phyloP scores from a whole-genome alignment of 208 protist species.

The Trypanosoma avium region DNA sequence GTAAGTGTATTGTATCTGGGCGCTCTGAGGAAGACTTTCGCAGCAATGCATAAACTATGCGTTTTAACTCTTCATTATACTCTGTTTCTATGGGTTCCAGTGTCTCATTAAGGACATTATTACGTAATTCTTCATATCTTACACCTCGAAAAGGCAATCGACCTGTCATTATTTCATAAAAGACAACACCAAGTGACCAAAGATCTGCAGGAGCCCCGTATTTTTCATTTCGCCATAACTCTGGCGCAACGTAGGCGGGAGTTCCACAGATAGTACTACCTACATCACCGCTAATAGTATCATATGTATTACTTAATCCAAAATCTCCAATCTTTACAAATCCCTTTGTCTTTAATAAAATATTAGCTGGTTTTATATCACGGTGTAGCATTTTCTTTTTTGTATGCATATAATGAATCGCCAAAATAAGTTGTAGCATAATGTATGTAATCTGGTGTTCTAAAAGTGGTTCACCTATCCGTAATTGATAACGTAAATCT shows the following conservation, averaged over 20 bases:
- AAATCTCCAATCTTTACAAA: slow-evolving; percentile 74
- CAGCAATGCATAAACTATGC: slow-evolving; percentile 30
- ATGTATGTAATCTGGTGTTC: slow-evolving; percentile 39
- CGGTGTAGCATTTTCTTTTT: slow-evolving; percentile 59
- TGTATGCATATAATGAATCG: slow-evolving; percentile 59
- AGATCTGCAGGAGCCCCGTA: slow-evolving; percentile 48
- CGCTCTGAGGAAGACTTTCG: slow-evolving; percentile 34
- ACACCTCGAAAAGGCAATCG: slow-evolving; percentile 30
- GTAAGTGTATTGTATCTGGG: slow-evolving; percentile 31
- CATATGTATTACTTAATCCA: slow-evolving; percentile 46
- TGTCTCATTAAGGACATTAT: slow-evolving; percentile 28
- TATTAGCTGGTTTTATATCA: slow-evolving; percentile 71
- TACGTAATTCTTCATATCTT: slow-evolving; percentile 28
- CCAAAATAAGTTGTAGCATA: slow-evolving; percentile 50
- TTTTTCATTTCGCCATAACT: slow-evolving; percentile 38
- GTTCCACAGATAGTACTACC: slow-evolving; percentile 59
- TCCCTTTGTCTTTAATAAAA: slow-evolving; percentile 49
- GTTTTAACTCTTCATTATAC: slow-evolving; percentile 26
- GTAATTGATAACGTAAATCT: slow-evolving; percentile 38
- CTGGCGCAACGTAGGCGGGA: slow-evolving; percentile 64
- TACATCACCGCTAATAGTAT: slow-evolving; percentile 42
- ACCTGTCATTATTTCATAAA: slow-evolving; percentile 50
- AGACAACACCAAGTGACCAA: slow-evolving; percentile 46
- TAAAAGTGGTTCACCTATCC: slow-evolving; percentile 17
- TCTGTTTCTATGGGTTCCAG: slow-evolving; percentile 17